These are phyloP conservation scores for Aspergillus japonicus DNA, from an alignment of 2,329 filamentous ascomycete genomes.

Conservation along the genomic window DNA sequence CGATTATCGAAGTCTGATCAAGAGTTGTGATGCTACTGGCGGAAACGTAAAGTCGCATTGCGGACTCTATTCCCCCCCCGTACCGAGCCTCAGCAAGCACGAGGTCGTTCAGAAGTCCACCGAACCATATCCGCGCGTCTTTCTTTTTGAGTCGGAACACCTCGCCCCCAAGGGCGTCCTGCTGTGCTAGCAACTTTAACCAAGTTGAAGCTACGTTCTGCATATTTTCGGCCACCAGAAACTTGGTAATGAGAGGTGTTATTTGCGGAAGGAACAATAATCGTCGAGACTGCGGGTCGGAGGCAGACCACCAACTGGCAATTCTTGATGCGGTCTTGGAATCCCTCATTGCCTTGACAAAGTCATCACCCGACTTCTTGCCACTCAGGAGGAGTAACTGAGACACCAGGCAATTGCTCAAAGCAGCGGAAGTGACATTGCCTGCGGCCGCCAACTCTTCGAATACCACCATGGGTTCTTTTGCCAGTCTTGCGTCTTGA, in stretches of 20 bases:
- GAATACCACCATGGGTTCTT: constrained; percentile 37
- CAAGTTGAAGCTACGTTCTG: constrained; percentile 36
- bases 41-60: constrained; percentile 32
- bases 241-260: constrained; percentile 34
- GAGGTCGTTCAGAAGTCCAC: constrained; percentile 31
- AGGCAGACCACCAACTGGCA: constrained; percentile 43
- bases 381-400: constrained; percentile 33
- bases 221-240: constrained; percentile 40
- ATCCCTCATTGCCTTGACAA: constrained; percentile 31
- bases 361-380: constrained; percentile 13
- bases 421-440: constrained; percentile 24
- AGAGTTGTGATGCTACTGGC: constrained; percentile 24
- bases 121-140: constrained; percentile 23
- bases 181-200: constrained; percentile 31
- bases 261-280: constrained; percentile 31
- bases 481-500: constrained; percentile 22
- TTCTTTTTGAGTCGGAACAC: constrained; percentile 25
- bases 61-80: constrained; percentile 33
- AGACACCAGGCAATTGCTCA: constrained; percentile 32
- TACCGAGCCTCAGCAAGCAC: constrained; percentile 35
- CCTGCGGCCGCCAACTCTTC: constrained; percentile 43
- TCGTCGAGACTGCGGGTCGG: constrained; percentile 30
- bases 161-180: constrained; percentile 25
- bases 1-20: constrained; percentile 2
- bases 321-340: constrained; percentile 37